A percentile compares a stretch with the other conserved stretches of the same genome.
Evolutionary conservation across 2,329 filamentous ascomycete genomes (phyloP).

Genomic region (Claviceps sorghi): DNA sequence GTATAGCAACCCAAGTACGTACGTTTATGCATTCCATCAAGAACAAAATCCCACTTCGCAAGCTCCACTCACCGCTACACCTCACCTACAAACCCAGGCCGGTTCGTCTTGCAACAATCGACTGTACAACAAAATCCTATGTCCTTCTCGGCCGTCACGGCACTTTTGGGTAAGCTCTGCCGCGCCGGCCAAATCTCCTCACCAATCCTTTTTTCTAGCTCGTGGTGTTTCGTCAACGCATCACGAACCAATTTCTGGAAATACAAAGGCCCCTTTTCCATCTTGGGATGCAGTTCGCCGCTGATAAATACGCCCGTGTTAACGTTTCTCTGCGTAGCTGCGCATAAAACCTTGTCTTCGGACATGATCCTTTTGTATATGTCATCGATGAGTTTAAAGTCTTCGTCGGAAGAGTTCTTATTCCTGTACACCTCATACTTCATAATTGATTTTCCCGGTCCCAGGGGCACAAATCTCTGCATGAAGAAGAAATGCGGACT

Average conservation of each 20-base stretch:
- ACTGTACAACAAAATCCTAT: constrained; percentile 20
- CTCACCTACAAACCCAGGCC: constrained; percentile 3
- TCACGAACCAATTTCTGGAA: constrained; percentile 39
- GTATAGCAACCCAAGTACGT: too few species aligned
- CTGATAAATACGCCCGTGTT: constrained; percentile 47
- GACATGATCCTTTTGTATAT: constrained; percentile 51
- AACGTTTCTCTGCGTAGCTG: constrained; percentile 44
- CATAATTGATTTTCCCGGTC: constrained; percentile 37
- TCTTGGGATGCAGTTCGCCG: constrained; percentile 45
- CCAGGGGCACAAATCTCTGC: constrained; percentile 44
- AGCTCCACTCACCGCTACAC: background rate
- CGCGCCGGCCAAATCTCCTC: constrained; percentile 39
- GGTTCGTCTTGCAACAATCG: constrained; percentile 17
- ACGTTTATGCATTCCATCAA: too few species aligned
- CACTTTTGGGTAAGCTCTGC: constrained; percentile 18
- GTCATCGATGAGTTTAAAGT: constrained; percentile 40
- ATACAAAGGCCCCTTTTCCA: constrained; percentile 44
- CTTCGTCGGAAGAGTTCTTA: constrained; percentile 41
- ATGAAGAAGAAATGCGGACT: constrained; percentile 51
- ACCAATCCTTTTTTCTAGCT: constrained; percentile 28
- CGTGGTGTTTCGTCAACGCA: constrained; percentile 30
- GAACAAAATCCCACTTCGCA: background rate
- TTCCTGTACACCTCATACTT: constrained; percentile 49
- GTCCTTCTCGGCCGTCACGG: constrained; percentile 14
- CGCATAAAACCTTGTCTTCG: constrained; percentile 50